phyloP scores from a whole-genome alignment of 1,139 yeast genomes.

The Candida anutae region DNA sequence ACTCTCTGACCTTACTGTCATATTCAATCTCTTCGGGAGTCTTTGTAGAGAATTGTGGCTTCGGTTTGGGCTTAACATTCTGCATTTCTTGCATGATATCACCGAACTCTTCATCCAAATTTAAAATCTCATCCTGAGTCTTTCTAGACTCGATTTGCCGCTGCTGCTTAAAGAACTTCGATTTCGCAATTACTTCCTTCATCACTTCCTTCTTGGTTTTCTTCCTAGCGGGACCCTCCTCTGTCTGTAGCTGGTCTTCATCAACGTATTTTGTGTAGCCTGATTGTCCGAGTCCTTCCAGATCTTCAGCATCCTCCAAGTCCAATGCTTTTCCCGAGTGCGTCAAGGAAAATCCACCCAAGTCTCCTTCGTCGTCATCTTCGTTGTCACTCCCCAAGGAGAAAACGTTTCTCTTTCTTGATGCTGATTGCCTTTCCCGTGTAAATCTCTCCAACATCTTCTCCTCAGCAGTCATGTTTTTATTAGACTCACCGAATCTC shows the following conservation, averaged over 20 bases:
- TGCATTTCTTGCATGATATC: conserved; percentile 61
- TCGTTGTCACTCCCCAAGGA: conserved; percentile 69
- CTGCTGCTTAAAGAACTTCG: conserved; percentile 82
- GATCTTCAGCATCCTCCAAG: conserved; percentile 38
- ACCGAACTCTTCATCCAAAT: conserved; percentile 71
- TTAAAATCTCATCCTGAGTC: conserved; percentile 62
- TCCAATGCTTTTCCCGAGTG: conserved; percentile 72
- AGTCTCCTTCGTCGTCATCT: conserved; percentile 38
- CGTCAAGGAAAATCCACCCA: conserved; percentile 49
- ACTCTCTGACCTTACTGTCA: conserved; percentile 70
- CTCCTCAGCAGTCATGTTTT: conserved; percentile 70
- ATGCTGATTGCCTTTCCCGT: conserved; percentile 63
- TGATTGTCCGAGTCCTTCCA: conserved; percentile 11
- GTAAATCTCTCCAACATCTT: conserved; percentile 94
- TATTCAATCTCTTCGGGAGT: conserved; percentile 49
- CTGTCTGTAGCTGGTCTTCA: conserved; percentile 26
- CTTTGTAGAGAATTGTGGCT: conserved; percentile 20
- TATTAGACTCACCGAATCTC: conserved; percentile 86
- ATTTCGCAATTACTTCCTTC: conserved; percentile 94
- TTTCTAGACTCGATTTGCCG: conserved; percentile 74
- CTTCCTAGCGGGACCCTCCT: conserved; percentile 41
- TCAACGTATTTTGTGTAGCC: conserved; percentile 20
- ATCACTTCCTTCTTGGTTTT: conserved; percentile 92
- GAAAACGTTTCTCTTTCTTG: conserved; percentile 47
- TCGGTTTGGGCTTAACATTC: conserved; percentile 11